Percentiles rank a stretch among this genome's conserved stretches.
phyloP scores from a whole-genome alignment of 306 rosid species.

The Cicer cuneatum region DNA sequence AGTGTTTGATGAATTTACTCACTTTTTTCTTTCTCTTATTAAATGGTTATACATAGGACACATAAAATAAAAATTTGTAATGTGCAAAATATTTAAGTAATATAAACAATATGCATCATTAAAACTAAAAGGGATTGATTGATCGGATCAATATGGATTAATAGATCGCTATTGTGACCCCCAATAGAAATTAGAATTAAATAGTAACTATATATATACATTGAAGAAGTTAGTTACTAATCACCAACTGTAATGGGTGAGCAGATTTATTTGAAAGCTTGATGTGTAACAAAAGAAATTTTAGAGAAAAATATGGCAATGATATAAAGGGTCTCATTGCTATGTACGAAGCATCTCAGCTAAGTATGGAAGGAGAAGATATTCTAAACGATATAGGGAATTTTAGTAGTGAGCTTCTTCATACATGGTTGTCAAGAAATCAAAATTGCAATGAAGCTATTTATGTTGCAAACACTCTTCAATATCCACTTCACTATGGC shows the following conservation, averaged over 20 bases:
- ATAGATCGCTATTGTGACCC: too few relatives aligned
- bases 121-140: too few relatives aligned
- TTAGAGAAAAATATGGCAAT: constrained; percentile 24
- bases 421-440: constrained; percentile 39
- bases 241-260: constrained; percentile 8
- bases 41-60: too few relatives aligned
- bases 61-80: too few relatives aligned
- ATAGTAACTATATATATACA: too few relatives aligned
- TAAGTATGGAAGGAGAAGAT: constrained; percentile 52
- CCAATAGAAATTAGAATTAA: too few relatives aligned
- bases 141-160: too few relatives aligned
- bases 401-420: constrained; percentile 44
- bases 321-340: constrained; percentile 50
- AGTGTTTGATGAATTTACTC: too few relatives aligned
- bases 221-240: constrained; percentile 6
- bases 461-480: constrained; percentile 30
- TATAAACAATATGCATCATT: too few relatives aligned
- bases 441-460: constrained; percentile 29
- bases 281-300: constrained; percentile 9
- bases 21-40: too few relatives aligned
- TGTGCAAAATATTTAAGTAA: too few relatives aligned
- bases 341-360: constrained; percentile 52
- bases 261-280: constrained; percentile 48
- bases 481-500: constrained; percentile 51
- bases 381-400: constrained; percentile 39